Evolutionary conservation across 257 asterid species (phyloP).

Genomic region (Apocynum venetum): DNA sequence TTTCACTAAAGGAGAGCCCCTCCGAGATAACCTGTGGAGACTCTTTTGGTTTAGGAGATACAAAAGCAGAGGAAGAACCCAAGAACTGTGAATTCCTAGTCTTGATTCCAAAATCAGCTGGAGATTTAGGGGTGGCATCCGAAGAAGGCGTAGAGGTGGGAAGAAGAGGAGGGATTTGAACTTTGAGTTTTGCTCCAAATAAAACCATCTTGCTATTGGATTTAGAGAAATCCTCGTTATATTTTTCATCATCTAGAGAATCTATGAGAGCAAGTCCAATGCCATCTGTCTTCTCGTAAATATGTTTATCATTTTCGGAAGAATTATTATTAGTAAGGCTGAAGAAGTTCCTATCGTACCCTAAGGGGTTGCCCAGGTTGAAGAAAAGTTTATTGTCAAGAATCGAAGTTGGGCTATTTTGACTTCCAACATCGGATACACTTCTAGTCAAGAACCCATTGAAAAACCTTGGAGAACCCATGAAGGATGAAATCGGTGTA

Average conservation of each 20-base stretch:
- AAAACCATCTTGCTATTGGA: slow-evolving; percentile 50
- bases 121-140: slow-evolving; percentile 53
- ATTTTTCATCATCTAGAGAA: slow-evolving; percentile 34
- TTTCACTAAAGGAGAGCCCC: slow-evolving; percentile 67
- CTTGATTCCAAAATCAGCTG: slow-evolving; percentile 88
- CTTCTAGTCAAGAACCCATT: slow-evolving; percentile 48
- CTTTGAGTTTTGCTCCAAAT: slow-evolving; percentile 75
- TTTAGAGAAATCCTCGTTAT: slow-evolving; percentile 25
- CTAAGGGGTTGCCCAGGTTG: slow-evolving; percentile 45
- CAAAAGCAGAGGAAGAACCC: slow-evolving; percentile 28
- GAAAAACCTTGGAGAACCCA: slow-evolving; percentile 66
- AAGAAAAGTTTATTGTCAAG: slow-evolving; percentile 49
- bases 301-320: slow-evolving; percentile 21
- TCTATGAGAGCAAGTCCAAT: slow-evolving; percentile 78
- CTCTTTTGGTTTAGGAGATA: slow-evolving; percentile 29
- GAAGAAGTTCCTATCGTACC: slow-evolving; percentile 28
- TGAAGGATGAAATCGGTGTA: slow-evolving; percentile 50
- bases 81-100: slow-evolving; percentile 41
- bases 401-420: slow-evolving; percentile 70
- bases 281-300: slow-evolving; percentile 37
- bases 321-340: not conserved
- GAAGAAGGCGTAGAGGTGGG: slow-evolving; percentile 25
- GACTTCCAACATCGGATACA: slow-evolving; percentile 31
- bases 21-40: slow-evolving; percentile 19
- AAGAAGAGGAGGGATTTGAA: slow-evolving; percentile 46